A percentile compares a stretch with the other conserved stretches of the same genome.
Conservation (phyloP, 2,329 filamentous ascomycete genomes). For the Trichoderma guizhouense region DNA sequence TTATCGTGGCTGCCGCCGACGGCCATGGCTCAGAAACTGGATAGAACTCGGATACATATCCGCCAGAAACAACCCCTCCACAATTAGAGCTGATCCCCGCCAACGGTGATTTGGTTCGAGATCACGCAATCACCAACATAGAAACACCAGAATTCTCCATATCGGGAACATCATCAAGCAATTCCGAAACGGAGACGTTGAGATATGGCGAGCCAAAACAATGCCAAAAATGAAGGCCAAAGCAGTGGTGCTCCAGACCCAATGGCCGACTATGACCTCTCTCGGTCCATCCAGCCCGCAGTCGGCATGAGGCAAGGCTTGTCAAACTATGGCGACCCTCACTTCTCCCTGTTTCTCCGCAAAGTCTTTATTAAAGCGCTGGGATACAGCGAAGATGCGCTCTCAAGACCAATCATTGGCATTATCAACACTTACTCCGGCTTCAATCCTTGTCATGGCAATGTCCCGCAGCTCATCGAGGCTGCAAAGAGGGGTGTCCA, state of each 20-base stretch:
- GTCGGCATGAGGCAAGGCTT: slow-evolving; percentile 61
- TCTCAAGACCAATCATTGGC: slow-evolving; percentile 68
- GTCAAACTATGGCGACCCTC: slow-evolving; percentile 67
- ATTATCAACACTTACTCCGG: slow-evolving; percentile 70
- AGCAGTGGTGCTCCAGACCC: not conserved
- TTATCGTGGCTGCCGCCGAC: not conserved
- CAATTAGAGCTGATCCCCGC: not conserved
- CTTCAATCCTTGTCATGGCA: slow-evolving; percentile 73
- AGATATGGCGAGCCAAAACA: not conserved
- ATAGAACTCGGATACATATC: not conserved
- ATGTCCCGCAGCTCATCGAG: slow-evolving; percentile 68
- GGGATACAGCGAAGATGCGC: slow-evolving; percentile 68
- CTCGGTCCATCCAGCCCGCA: slow-evolving; percentile 46
- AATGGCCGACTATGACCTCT: slow-evolving; percentile 58
- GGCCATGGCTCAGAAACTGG: not conserved
- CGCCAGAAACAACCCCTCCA: not conserved
- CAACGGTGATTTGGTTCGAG: not conserved
- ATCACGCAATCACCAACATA: not conserved
- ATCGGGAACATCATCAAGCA: not conserved
- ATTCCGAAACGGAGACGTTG: rapidly evolving
- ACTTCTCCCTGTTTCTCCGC: slow-evolving; percentile 71
- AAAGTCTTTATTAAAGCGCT: slow-evolving; percentile 77
- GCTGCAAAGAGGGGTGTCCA: slow-evolving; percentile 67
- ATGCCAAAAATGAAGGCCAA: not conserved
- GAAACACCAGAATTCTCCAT: not conserved